Evolutionary conservation across 768 basidiomycete species (phyloP).

Genomic region (Ramaria sp.): DNA sequence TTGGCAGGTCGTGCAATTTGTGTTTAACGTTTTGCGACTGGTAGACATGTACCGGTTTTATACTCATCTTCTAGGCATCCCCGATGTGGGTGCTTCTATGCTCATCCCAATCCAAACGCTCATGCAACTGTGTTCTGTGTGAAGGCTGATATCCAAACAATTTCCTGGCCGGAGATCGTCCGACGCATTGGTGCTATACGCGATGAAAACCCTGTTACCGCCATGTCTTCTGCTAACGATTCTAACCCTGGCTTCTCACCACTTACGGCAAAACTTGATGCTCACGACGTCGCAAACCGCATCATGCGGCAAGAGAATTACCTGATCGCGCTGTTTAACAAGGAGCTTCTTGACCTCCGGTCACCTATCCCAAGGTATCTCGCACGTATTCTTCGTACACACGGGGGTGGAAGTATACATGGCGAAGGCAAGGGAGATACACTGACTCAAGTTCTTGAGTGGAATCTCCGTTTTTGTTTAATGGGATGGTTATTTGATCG

Average conservation of each 20-base stretch:
- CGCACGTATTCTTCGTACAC: slow-evolving; percentile 35
- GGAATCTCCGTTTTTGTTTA: slow-evolving; percentile 94
- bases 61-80: slow-evolving; percentile 85
- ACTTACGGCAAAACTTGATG: slow-evolving; percentile 81
- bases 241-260: slow-evolving; percentile 42
- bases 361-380: slow-evolving; percentile 63
- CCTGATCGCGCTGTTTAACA: slow-evolving; percentile 95
- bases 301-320: slow-evolving; percentile 99
- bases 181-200: slow-evolving; percentile 81
- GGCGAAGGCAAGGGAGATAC: slow-evolving; percentile 63
- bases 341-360: slow-evolving; percentile 82
- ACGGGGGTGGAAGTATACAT: slow-evolving; percentile 8
- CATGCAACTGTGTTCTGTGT: slow-evolving; percentile 1
- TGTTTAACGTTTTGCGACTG: slow-evolving; percentile 62
- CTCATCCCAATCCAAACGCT: slow-evolving; percentile 10
- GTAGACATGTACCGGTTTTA: slow-evolving; percentile 95
- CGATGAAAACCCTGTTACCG: slow-evolving; percentile 88
- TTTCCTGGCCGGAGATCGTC: slow-evolving; percentile 94
- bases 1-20: slow-evolving; percentile 80
- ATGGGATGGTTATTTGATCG: slow-evolving; percentile 91
- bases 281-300: slow-evolving; percentile 95
- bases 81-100: slow-evolving; percentile 54
- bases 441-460: slow-evolving; percentile 86
- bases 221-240: slow-evolving; percentile 53
- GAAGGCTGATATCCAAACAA: slow-evolving; percentile 94